phyloP scores from a whole-genome alignment of 768 basidiomycete genomes.

The Leccinum obscurum region DNA sequence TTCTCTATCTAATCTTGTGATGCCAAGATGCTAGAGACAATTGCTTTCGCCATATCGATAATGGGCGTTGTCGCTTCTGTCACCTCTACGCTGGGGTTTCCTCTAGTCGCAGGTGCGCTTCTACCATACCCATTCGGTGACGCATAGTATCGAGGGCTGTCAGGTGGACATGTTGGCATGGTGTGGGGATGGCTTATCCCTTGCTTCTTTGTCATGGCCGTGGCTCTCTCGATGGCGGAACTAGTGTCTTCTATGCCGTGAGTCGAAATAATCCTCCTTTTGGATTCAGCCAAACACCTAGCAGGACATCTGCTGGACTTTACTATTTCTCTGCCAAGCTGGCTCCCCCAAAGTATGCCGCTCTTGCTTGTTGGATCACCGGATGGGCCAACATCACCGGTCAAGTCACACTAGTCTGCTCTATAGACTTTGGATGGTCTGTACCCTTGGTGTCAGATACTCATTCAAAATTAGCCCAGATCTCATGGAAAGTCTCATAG shows the following conservation, averaged over 20 bases:
- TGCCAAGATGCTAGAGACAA: slow-evolving; percentile 52
- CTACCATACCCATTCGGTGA: background rate
- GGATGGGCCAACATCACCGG: slow-evolving; percentile 78
- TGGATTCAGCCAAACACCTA: background rate
- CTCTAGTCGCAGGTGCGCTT: slow-evolving; percentile 53
- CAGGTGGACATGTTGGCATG: slow-evolving; percentile 76
- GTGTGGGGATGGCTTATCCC: slow-evolving; percentile 79
- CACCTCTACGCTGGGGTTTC: slow-evolving; percentile 63
- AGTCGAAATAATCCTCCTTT: slow-evolving; percentile 26
- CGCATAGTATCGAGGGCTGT: background rate
- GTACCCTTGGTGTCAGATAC: background rate
- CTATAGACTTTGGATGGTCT: slow-evolving; percentile 42
- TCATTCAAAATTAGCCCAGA: background rate
- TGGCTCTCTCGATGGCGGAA: slow-evolving; percentile 72
- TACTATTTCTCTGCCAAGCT: slow-evolving; percentile 80
- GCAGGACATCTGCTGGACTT: slow-evolving; percentile 72
- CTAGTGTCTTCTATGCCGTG: slow-evolving; percentile 76
- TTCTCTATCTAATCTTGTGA: slow-evolving; percentile 1
- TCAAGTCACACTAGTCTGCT: slow-evolving; percentile 67
- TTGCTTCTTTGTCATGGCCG: slow-evolving; percentile 61
- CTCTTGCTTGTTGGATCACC: slow-evolving; percentile 58
- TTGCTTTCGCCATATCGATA: slow-evolving; percentile 66
- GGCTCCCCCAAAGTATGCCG: slow-evolving; percentile 59
- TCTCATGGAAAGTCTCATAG: slow-evolving; percentile 27
- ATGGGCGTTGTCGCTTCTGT: slow-evolving; percentile 75